Conservation (phyloP, 1,284 basidiomycete species). For the Trametes sp. region DNA sequence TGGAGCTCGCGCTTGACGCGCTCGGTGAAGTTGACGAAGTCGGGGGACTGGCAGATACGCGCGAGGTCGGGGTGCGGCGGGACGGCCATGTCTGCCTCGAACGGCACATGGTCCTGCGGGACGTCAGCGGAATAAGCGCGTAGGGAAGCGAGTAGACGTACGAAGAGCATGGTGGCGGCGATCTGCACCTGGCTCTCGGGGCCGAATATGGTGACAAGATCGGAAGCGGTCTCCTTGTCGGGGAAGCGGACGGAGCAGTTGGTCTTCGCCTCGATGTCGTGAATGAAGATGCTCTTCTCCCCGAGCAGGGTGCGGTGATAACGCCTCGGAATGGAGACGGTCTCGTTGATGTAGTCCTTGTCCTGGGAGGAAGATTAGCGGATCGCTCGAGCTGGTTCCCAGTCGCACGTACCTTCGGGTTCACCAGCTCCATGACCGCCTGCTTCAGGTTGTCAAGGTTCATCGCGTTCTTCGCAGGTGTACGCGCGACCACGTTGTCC, state of each 20-base stretch:
- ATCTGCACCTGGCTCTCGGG: slow-evolving; percentile 98
- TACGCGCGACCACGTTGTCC: slow-evolving; percentile 97
- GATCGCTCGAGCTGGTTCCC: slow-evolving; percentile 1
- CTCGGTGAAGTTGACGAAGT: slow-evolving; percentile 86
- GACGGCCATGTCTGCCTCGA: slow-evolving; percentile 95
- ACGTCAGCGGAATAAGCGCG: slow-evolving; percentile 26
- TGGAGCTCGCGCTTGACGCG: slow-evolving; percentile 94
- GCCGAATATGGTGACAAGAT: slow-evolving; percentile 92
- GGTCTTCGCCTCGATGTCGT: slow-evolving; percentile 96
- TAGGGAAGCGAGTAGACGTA: slow-evolving; percentile 46
- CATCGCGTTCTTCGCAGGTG: slow-evolving; percentile 96
- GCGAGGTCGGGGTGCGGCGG: slow-evolving; percentile 85
- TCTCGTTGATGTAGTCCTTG: slow-evolving; percentile 96
- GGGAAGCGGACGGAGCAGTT: slow-evolving; percentile 96
- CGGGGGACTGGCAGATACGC: slow-evolving; percentile 75
- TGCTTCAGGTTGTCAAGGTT: slow-evolving; percentile 96
- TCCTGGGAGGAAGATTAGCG: slow-evolving; percentile 62
- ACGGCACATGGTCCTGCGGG: slow-evolving; percentile 91
- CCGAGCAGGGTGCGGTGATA: slow-evolving; percentile 96
- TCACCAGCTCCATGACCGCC: slow-evolving; percentile 97
- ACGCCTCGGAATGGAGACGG: slow-evolving; percentile 89
- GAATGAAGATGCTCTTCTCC: slow-evolving; percentile 97
- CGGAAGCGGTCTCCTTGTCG: slow-evolving; percentile 93
- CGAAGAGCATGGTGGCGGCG: slow-evolving; percentile 94
- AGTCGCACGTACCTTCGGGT: slow-evolving; percentile 77